A percentile compares a stretch with the other conserved stretches of the same genome.
phyloP scores from a whole-genome alignment of 2,329 filamentous ascomycete genomes.

The Orbilia javanica region DNA sequence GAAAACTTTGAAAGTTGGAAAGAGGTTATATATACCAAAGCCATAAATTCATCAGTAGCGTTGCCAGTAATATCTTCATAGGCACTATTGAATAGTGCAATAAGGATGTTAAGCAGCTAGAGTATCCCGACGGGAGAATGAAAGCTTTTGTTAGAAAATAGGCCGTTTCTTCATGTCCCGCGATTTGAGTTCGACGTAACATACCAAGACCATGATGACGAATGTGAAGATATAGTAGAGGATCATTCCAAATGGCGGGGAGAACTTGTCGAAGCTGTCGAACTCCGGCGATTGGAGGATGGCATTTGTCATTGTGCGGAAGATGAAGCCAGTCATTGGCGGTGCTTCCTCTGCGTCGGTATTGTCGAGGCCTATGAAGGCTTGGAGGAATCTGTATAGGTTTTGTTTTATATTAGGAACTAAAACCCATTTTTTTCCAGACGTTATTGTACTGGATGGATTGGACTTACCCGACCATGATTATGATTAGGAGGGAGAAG shows the following conservation, averaged over 20 bases:
- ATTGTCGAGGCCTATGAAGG: slow-evolving; percentile 88
- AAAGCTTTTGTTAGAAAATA: background rate
- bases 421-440: slow-evolving; percentile 52
- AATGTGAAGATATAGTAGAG: slow-evolving; percentile 99
- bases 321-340: slow-evolving; percentile 78
- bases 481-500: slow-evolving; percentile 87
- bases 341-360: slow-evolving; percentile 68
- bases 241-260: slow-evolving; percentile 90
- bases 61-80: slow-evolving; percentile 95
- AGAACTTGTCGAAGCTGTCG: slow-evolving; percentile 86
- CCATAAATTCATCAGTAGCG: slow-evolving; percentile 94
- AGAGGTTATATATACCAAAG: slow-evolving; percentile 68
- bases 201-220: slow-evolving; percentile 84
- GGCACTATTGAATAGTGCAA: slow-evolving; percentile 95
- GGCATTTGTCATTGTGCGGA: slow-evolving; percentile 86
- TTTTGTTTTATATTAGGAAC: background rate
- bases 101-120: slow-evolving; percentile 83
- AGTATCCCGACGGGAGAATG: background rate
- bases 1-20: background rate
- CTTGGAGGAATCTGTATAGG: slow-evolving; percentile 80
- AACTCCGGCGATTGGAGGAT: slow-evolving; percentile 95
- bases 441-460: background rate
- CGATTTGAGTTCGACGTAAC: background rate
- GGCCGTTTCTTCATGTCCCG: too few relatives aligned
- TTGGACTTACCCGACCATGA: slow-evolving; percentile 73